Conservation (phyloP, 2,329 filamentous ascomycete species). For the Alternaria brassicae region DNA sequence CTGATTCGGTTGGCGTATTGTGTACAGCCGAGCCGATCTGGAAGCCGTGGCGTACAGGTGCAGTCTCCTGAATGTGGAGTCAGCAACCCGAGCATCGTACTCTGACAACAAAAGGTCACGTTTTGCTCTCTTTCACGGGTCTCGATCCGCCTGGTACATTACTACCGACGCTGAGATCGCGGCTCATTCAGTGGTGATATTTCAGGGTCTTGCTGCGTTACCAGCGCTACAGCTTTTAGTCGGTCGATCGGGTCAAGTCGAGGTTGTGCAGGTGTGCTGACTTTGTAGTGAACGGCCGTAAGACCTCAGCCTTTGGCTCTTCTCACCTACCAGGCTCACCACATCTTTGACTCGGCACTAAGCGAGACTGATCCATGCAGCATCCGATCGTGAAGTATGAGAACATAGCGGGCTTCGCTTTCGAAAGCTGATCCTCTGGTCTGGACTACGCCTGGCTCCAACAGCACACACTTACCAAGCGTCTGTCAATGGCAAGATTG, state of each 20-base stretch:
- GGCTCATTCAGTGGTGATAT: neutral
- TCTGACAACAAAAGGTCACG: neutral
- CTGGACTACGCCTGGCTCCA: neutral
- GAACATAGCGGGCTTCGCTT: neutral
- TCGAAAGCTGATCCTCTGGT: neutral
- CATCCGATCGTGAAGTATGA: neutral
- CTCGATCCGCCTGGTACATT: neutral
- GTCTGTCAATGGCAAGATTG: neutral
- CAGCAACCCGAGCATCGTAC: neutral
- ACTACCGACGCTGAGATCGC: neutral
- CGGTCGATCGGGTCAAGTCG: neutral
- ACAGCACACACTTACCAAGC: neutral
- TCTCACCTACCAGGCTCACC: neutral
- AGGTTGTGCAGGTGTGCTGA: conserved; percentile 5
- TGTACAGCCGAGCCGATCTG: neutral
- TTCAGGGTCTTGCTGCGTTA: neutral
- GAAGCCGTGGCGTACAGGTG: neutral
- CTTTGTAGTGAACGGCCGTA: neutral
- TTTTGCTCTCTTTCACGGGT: neutral
- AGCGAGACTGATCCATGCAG: neutral
- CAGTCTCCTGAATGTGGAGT: neutral
- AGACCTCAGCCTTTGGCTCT: neutral
- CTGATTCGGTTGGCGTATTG: neutral
- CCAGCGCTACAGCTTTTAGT: neutral
- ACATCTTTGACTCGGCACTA: neutral